A percentile compares a stretch with the other conserved stretches of the same genome.
Conservation (phyloP, 495 filamentous ascomycete species). For the Sabuloglossum arenarium region DNA sequence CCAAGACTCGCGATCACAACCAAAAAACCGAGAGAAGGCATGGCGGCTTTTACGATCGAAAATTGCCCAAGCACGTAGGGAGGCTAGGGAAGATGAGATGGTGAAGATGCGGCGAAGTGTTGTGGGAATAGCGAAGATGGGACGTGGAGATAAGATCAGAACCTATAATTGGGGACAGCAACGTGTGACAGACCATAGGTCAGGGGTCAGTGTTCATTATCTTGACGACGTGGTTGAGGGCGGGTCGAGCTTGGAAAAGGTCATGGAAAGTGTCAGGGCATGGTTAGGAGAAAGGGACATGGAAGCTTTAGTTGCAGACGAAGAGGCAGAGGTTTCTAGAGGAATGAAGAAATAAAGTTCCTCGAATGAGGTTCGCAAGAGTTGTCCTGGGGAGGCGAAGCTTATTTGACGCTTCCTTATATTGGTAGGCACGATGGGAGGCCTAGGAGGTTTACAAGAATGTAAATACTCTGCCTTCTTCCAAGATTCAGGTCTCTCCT, state of each 20-base stretch:
- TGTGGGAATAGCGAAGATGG: slow-evolving; percentile 57
- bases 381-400: background rate
- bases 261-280: slow-evolving; percentile 60
- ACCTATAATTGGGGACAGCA: slow-evolving; percentile 94
- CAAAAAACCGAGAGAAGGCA: slow-evolving; percentile 64
- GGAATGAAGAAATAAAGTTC: background rate
- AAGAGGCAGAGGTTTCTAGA: background rate
- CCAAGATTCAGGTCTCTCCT: background rate
- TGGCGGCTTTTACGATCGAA: slow-evolving; percentile 71
- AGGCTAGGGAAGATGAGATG: slow-evolving; percentile 70
- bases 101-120: slow-evolving; percentile 49
- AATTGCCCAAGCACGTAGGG: slow-evolving; percentile 58
- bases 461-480: background rate
- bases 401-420: background rate
- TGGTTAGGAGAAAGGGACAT: slow-evolving; percentile 71
- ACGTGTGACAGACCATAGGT: slow-evolving; percentile 83
- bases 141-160: slow-evolving; percentile 77
- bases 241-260: slow-evolving; percentile 32
- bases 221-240: slow-evolving; percentile 54
- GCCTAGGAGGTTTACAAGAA: background rate
- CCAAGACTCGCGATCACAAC: slow-evolving; percentile 84
- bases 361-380: background rate
- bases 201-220: slow-evolving; percentile 62
- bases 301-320: slow-evolving; percentile 29
- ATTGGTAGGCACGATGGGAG: background rate